Base-by-base conservation (phyloP, 495 filamentous ascomycete genomes). In the Hapsidospora chrysogenum region DNA sequence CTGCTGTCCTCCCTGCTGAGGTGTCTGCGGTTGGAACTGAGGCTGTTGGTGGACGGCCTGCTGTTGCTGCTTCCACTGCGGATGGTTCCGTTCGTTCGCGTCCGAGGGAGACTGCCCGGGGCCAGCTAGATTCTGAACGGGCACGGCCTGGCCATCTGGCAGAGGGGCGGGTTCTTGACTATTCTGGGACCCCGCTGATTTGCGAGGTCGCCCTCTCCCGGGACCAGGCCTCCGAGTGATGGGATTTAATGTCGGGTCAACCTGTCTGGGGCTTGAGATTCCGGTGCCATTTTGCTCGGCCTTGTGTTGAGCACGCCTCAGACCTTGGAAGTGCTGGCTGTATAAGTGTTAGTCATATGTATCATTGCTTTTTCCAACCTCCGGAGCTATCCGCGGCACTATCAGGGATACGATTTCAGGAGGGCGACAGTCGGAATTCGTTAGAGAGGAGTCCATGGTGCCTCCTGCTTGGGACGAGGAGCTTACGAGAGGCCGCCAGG, bases 251-350 rank as follows among this genome's bases (percentile, higher is more conserved):
- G 51, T 53, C 15, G 63, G 61, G 41, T 65, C 61, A 27, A 41
- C n/a, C 35, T 45, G 57, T 28, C 56, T 43, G 11, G 53, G 43
- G 26, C 44, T 45, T 6, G 42, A 36, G 19, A 9, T 26, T 17
- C 36, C 8, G n/a, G 31, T 9, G 18, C 44, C 43, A 34, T 44
- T 51, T 5, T 43, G 11, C 10, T 65, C 63, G n/a, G 49, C 35
- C 40, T 67, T 67, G 34, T 59, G 50, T 33, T 63, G 56, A 13
- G 61, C 56, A 16, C 63, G 46, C 17, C 63, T 50, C 9, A 67
- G 56, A 11, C 63, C 63, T 36, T 67, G 63, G 35, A 65, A 67
- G 37, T 67, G 63, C 48, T 67, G 63, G 19, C 63, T 67, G 47
- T 41, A 18, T 1, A 10, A 5, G 10, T 15, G 37, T 26, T 14